Base-by-base conservation (phyloP, 2,329 filamentous ascomycete species). In the Penicillium concentricum region DNA sequence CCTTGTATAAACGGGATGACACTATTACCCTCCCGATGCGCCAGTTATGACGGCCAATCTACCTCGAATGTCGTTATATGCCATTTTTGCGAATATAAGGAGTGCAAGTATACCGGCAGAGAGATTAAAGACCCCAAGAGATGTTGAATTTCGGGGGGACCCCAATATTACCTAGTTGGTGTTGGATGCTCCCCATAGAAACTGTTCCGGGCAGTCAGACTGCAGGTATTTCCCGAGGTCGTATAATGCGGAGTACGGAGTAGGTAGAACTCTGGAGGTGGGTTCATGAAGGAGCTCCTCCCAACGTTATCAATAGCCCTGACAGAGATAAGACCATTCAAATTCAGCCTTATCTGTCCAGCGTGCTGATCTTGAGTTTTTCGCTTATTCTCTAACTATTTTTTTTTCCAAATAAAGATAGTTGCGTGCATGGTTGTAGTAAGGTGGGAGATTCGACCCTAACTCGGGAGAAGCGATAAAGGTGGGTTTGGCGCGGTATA, bases 41-140 rank as follows among this genome's bases (percentile, higher is more conserved):
- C 84, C 84, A 2, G 84, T 87, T 44, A 87, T 79, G 6, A 87
- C 75, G 42, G 83, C 84, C 38, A 86, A 71, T 51, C 80, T 76
- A 55, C 82, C 82, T 35, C 73, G 74, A 57, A 86, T 74, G 43
- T 80, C 74, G 61, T 82, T 82, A 45, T 64, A 38, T 24, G 63
- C 61, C 61, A 65, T 66, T 47, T 34, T 47, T 37, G 12, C 16
- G 22, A n/a, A 10, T 15, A 18, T 37, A 15, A 8, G 32, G 26
- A 37, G 16, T 37, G 6, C 10, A 48, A 37, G 20, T 48, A 18
- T 37, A 37, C n/a, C 16, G 4, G 20, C 45, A 24, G 22, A 18
- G 20, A 26, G 20, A 26, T n/a, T 18, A 26, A 34, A n/a, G n/a
- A n/a, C n/a, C n/a, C n/a, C n/a, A n/a, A n/a, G n/a, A n/a, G n/a